Base-by-base conservation (phyloP, 2,329 filamentous ascomycete genomes). In the Emmonsia crescens region DNA sequence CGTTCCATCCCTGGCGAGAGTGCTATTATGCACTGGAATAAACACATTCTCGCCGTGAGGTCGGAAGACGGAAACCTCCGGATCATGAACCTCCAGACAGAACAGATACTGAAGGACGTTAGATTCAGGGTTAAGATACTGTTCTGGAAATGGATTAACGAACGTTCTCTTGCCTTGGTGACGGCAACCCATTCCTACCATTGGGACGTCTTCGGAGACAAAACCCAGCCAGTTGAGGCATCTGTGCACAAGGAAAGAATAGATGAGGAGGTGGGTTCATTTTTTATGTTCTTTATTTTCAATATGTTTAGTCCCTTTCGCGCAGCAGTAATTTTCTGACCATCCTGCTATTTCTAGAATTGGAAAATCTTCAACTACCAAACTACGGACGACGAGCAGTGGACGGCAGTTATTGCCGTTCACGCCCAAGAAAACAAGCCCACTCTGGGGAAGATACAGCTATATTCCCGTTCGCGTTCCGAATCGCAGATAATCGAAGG, bases 101-200 rank as follows among this genome's bases (percentile, higher is more conserved):
- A 97, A 82, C 85, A 88, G 77, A 97, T 96, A 83, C 84, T 99
- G 71, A 97, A 97, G 83, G 96, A 93, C 48, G 88, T 92, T 63
- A 91, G 89, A 60, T 96, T 97, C 89, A 91, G 88, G 71, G 94
- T 97, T 76, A 94, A 99, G 77, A 91, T 99, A 60, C 88, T 94
- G 65, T 99, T 96, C 82, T 99, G 94, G 95, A 96, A 96, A 79
- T 99, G 94, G 94, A 91, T 95, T 78, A 96, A 87, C 77, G 90
- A 96, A 70, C 88, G 83, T 63, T 89, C 87, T 64, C 79, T 99
- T 63, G 94, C 93, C 65, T 81, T 99, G 70, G 89, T 99, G 66
- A 97, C 93, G 66, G 91, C 95, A 63, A 89, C 84, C 66, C 87
- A 89, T 48, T 90, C 99, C 65, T 97, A 91, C 77, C 94, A 99